Evolutionary conservation across 768 basidiomycete species (phyloP), one percentile per base, ranked within the genome.

Genomic region (Suillus brevipes): DNA sequence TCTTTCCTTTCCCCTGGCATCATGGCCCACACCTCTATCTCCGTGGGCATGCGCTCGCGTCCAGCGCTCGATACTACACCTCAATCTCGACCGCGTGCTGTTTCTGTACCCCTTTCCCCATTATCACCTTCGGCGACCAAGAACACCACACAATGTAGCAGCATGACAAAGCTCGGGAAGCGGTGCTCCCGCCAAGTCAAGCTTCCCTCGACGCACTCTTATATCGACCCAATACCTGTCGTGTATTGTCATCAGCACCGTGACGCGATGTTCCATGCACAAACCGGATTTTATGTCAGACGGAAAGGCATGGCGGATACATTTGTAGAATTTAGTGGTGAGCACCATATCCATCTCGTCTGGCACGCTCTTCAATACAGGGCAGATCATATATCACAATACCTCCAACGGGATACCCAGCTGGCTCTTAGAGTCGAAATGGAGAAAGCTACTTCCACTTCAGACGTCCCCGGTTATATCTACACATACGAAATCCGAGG

Each of bases 401-500:
- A 92, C 72, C 74, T 94, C 43, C 82, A 84, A 61, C 66, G 72
- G 6, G 84, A 87, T 61, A 90, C 91, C 36, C 86, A 87, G 69
- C 79, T 83, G 37, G 82, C 86, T 2, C 73, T 88, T 42, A 79
- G 81, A 64, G 73, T 74, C 34, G 84, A 85, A 72, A 89, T 88
- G 86, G 80, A 81, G 67, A 84, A 83, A 49, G 71, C 82, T 13
- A 79, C 79, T 4, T 85, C 90, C 5, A 64, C 70, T 3, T 82
- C 84, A 10, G 92, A 94, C 67, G 83, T 81, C 23, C 79, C 84
- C 6, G 93, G 93, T 0, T 93, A 90, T 70, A 94, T 95, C 59
- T 95, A 95, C 68, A 85, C 87, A 0, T 94, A 89, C 72, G 89
- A 94, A 74, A 89, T 94, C 64, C 82, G 86, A 73, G 89, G 90